Base-by-base conservation (phyloP, 1,284 basidiomycete genomes). In the Sphagnurus paluster region DNA sequence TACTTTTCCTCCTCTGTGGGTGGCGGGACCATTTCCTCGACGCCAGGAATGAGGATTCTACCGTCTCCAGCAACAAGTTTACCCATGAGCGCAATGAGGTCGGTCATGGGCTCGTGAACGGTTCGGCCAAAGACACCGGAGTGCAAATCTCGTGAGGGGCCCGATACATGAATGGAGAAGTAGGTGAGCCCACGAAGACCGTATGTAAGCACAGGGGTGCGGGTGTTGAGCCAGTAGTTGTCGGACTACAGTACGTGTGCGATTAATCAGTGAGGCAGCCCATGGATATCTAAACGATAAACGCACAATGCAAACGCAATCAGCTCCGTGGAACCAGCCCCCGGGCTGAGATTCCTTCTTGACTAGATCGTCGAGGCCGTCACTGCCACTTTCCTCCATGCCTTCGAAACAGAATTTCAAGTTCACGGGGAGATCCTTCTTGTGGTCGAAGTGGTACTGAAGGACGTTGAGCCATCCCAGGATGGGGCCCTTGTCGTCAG, bases 351-450 rank as follows among this genome's bases (percentile, higher is more conserved):
- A 85, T 72, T 98, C 93, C 40, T 75, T 76, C 53, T 79, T 72
- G 56, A 99, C 94, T 41, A 98, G 81, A 42, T 91, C 91, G 62
- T 98, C 95, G 9, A 99, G 78, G 5, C 94, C 94, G 59, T 94
- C 92, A 35, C 89, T 93, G 5, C 96, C 96, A 57, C 80, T 90
- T 74, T 99, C 96, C 69, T 99, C 96, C 97, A 99, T 99, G 6
- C 96, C 94, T 68, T 99, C 96, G 61, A 99, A 95, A 74, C 91
- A 93, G 75, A 94, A 88, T 60, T 87, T 84, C 56, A 99, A 69
- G 70, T 99, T 99, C 44, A 99, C 96, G 1, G 96, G 96, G 14
- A 99, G 77, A 41, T 87, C 82, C 45, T 87, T 75, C 32, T 80
- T 78, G 38, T 85, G 80, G 52, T 84, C 66, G 47, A 78, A 72